Percentiles rank a stretch among this genome's conserved stretches.
These are phyloP conservation scores for Diplodia intermedia DNA, from an alignment of 2,329 filamentous ascomycete species.

Conservation along the genomic window DNA sequence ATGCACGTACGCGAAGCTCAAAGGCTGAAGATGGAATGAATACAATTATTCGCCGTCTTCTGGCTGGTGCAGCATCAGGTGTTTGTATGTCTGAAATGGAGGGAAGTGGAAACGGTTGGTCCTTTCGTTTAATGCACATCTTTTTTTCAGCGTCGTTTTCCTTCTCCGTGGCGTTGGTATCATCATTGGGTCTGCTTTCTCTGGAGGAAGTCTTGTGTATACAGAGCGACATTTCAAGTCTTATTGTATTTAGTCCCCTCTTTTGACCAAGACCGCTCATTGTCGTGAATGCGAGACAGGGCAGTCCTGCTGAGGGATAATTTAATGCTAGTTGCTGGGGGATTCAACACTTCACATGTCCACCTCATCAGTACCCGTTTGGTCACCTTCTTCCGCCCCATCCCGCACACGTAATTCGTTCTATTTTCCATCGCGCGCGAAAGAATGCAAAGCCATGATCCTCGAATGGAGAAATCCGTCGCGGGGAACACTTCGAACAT, in stretches of 20 bases:
- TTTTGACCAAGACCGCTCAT: not conserved
- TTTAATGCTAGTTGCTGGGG: not conserved
- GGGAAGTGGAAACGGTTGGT: not conserved
- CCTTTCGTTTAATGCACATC: not conserved
- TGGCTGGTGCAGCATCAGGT: not conserved
- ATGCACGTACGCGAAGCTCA: not conserved
- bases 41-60: not conserved
- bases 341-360: not conserved
- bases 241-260: not conserved
- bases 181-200: not conserved
- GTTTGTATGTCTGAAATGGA: not conserved
- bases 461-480: not conserved
- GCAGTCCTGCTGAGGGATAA: not conserved
- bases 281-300: not conserved
- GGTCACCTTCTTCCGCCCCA: not conserved
- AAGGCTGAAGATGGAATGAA: not conserved
- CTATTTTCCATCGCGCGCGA: not conserved
- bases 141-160: not conserved
- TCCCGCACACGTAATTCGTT: not conserved
- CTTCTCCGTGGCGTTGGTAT: not conserved
- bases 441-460: not conserved
- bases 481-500: not conserved
- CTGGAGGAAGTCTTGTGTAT: constrained; percentile 1
- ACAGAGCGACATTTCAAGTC: not conserved
- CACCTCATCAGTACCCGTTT: not conserved